phyloP scores from a whole-genome alignment of 495 filamentous ascomycete species.

The Penicillium canescens region DNA sequence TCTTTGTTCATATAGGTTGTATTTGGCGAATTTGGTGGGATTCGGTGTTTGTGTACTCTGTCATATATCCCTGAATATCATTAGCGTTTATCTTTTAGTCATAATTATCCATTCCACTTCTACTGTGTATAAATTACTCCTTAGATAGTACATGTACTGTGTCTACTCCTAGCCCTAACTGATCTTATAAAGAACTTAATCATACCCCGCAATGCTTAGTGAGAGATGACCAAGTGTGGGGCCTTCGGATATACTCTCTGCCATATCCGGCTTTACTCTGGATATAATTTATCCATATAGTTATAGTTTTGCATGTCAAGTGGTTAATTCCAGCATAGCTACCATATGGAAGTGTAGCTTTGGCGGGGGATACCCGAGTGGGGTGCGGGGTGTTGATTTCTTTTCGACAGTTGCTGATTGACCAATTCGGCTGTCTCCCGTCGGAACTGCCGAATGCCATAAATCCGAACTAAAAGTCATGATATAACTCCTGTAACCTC shows the following conservation, averaged over 20 bases:
- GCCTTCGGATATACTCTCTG: conserved; percentile 22
- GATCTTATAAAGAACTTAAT: no score
- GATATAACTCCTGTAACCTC: neutral
- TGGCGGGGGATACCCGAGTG: neutral
- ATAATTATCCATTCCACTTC: no score
- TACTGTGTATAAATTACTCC: no score
- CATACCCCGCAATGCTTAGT: conserved; percentile 12
- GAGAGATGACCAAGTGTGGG: conserved; percentile 21
- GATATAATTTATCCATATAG: neutral
- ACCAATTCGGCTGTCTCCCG: neutral
- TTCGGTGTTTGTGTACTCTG: conserved; percentile 8
- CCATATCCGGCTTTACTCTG: neutral
- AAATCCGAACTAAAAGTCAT: neutral
- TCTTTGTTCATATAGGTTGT: conserved; percentile 13
- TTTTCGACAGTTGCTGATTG: neutral
- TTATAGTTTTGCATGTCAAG: neutral
- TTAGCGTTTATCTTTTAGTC: neutral
- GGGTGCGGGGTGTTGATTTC: conserved; percentile 4
- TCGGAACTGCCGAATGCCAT: neutral
- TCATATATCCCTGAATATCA: conserved; percentile 17
- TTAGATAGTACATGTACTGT: no score
- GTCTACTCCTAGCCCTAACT: neutral
- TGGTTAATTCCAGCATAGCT: no score
- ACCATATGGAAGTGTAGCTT: neutral
- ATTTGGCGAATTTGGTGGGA: conserved; percentile 12